Evolutionary conservation across 2,329 filamentous ascomycete genomes (phyloP).

Genomic region (Ceratocystis papillata): DNA sequence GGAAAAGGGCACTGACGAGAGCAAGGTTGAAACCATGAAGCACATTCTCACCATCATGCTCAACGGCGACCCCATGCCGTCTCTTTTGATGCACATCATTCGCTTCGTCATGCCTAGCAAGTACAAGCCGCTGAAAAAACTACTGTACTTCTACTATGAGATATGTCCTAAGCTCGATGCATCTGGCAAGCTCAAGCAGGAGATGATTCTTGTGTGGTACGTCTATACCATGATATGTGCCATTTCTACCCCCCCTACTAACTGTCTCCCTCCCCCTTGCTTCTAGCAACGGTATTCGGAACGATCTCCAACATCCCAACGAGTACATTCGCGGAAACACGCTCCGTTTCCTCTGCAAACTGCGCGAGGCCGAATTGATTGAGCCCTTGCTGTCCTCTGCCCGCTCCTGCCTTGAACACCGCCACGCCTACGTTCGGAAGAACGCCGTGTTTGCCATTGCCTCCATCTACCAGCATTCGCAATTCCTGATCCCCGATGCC

Average conservation of each 20-base stretch:
- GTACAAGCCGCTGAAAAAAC: constrained; percentile 91
- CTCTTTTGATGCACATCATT: constrained; percentile 98
- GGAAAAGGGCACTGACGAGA: constrained; percentile 87
- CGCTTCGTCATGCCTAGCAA: constrained; percentile 99
- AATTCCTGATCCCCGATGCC: constrained; percentile 86
- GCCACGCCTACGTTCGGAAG: constrained; percentile 95
- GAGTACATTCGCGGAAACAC: constrained; percentile 98
- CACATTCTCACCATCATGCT: constrained; percentile 94
- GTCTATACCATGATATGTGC: constrained; percentile 23
- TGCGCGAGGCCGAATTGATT: constrained; percentile 88
- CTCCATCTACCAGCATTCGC: constrained; percentile 83
- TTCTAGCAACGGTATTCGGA: constrained; percentile 85
- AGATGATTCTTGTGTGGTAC: constrained; percentile 98
- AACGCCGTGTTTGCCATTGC: constrained; percentile 93
- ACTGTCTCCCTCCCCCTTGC: constrained; percentile 2
- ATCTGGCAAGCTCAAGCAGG: constrained; percentile 91
- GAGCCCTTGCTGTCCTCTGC: constrained; percentile 91
- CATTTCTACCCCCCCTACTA: constrained; percentile 27
- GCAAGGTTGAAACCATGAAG: constrained; percentile 93
- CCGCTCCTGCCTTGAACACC: constrained; percentile 83
- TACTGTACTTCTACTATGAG: constrained; percentile 98
- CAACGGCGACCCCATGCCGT: constrained; percentile 91
- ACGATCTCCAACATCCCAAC: constrained; percentile 93
- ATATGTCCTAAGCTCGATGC: constrained; percentile 93
- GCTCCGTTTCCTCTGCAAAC: constrained; percentile 92